Percentiles rank a stretch among this genome's conserved stretches.
phyloP scores from a whole-genome alignment of 306 rosid genomes.

The Cyamopsis tetragonoloba region DNA sequence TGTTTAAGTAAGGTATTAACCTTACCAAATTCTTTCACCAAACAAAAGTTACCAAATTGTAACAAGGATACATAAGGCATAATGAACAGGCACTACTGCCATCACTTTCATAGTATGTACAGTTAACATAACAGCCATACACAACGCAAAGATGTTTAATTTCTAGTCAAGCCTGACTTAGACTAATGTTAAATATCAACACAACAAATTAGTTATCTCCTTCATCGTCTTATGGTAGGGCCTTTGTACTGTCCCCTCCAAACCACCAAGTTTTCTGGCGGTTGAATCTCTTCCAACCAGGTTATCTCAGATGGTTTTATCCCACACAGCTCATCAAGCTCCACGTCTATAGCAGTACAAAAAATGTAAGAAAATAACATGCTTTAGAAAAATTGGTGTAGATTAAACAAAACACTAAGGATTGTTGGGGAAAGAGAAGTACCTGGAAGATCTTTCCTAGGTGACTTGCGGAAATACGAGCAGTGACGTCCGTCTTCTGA shows the following conservation, averaged over 20 bases:
- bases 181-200: slow-evolving; percentile 11
- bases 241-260: slow-evolving; percentile 36
- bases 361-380: not conserved
- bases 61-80: not conserved
- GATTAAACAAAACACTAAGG: not conserved
- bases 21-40: not conserved
- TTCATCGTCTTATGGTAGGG: slow-evolving; percentile 37
- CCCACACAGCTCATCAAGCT: slow-evolving; percentile 21
- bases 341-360: slow-evolving; percentile 13
- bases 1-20: not conserved
- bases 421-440: slow-evolving; percentile 7
- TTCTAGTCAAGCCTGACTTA: slow-evolving; percentile 22
- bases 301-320: slow-evolving; percentile 26
- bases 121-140: slow-evolving; percentile 23
- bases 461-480: slow-evolving; percentile 33
- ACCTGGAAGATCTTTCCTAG: slow-evolving; percentile 34
- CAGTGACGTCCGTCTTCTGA: slow-evolving; percentile 40
- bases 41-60: not conserved
- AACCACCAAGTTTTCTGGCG: slow-evolving; percentile 33
- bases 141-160: slow-evolving; percentile 9
- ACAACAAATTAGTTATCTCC: not conserved
- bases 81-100: slow-evolving; percentile 18
- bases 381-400: slow-evolving; percentile 2
- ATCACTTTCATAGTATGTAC: slow-evolving; percentile 22
- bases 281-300: slow-evolving; percentile 41